A percentile compares a stretch with the other conserved stretches of the same genome.
Conservation (phyloP, 2,329 filamentous ascomycete genomes). For the Bipolaris oryzae region DNA sequence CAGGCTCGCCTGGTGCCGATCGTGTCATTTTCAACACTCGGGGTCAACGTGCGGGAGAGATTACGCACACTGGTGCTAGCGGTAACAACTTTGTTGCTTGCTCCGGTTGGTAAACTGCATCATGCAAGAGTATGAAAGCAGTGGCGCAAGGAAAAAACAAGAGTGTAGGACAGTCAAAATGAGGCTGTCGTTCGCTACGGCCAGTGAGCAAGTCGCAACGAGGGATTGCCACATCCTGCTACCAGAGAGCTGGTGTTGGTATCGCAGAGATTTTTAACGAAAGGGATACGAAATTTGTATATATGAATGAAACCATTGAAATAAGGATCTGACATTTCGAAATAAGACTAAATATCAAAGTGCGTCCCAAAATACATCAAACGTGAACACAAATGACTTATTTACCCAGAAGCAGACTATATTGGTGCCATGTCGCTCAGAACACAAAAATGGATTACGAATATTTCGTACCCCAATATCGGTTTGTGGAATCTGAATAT, state of each 20-base stretch:
- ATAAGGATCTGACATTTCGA: no score
- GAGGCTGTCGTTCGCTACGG: not conserved
- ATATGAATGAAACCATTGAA: not conserved
- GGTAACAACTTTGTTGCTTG: constrained; percentile 74
- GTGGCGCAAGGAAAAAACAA: not conserved
- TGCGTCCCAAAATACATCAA: no score
- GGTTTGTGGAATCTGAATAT: no score
- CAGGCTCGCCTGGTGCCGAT: constrained; percentile 69
- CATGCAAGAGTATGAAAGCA: not conserved
- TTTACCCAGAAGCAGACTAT: no score
- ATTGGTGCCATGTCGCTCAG: no score
- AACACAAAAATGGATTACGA: no score
- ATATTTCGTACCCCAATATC: no score
- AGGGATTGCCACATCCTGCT: not conserved
- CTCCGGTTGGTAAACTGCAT: constrained; percentile 31
- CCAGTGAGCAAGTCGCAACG: not conserved
- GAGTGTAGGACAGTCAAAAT: not conserved
- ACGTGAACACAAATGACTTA: no score
- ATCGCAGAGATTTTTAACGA: not conserved
- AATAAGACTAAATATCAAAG: no score
- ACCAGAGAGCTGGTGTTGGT: not conserved
- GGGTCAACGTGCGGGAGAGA: constrained; percentile 65
- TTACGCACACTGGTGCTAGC: constrained; percentile 73
- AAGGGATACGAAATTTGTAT: not conserved
- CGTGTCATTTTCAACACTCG: constrained; percentile 67